These are phyloP conservation scores for Gossypium bickii DNA, from an alignment of 345 rosid species.

Conservation along the genomic window DNA sequence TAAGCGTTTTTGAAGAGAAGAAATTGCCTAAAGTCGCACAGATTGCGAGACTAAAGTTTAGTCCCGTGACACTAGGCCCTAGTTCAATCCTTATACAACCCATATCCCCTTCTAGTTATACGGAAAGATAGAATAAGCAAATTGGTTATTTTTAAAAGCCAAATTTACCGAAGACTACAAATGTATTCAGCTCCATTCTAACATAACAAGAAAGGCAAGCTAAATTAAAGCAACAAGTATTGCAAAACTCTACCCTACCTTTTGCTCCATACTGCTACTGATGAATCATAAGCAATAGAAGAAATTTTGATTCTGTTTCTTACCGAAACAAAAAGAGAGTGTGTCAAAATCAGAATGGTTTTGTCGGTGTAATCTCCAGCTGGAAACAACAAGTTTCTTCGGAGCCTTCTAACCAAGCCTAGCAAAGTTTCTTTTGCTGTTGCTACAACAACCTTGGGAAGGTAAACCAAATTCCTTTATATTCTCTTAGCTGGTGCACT, in stretches of 20 bases:
- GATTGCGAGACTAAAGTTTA: too few species aligned
- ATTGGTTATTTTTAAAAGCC: not conserved
- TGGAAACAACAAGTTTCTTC: constrained; percentile 10
- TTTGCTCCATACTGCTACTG: constrained; percentile 20
- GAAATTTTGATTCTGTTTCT: constrained; percentile 24
- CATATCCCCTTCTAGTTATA: too few species aligned
- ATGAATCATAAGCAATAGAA: constrained; percentile 22
- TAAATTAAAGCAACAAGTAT: not conserved
- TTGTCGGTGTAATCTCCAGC: constrained; percentile 15
- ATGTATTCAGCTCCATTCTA: not conserved
- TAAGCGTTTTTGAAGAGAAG: too few species aligned
- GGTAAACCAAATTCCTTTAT: constrained; percentile 76
- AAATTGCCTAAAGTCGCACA: too few species aligned
- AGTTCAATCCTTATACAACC: too few species aligned
- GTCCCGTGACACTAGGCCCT: too few species aligned
- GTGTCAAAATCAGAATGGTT: constrained; percentile 7
- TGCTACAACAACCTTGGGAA: constrained; percentile 52
- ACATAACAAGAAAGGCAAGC: not conserved
- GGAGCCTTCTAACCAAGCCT: constrained; percentile 7
- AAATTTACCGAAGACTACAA: not conserved
- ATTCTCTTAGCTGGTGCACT: constrained; percentile 80
- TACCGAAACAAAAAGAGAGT: constrained; percentile 24
- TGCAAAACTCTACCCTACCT: constrained; percentile 9
- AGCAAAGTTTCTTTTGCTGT: constrained; percentile 58
- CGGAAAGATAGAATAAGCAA: not conserved